A percentile compares a stretch with the other conserved stretches of the same genome.
Evolutionary conservation across 2,329 filamentous ascomycete genomes (phyloP).

Genomic region (Falciphora oryzae): DNA sequence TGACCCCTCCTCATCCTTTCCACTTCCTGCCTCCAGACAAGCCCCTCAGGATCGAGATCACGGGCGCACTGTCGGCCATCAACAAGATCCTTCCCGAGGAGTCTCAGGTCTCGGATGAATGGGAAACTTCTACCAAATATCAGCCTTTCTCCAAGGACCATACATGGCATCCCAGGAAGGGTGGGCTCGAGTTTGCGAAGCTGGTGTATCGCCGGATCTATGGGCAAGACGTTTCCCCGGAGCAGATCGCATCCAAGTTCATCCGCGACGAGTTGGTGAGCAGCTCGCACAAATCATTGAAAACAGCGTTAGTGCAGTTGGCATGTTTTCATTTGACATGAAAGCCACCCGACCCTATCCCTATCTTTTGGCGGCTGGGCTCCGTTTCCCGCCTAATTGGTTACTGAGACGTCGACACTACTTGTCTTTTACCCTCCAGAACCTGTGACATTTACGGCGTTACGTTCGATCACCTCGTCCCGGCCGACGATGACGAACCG

Average conservation of each 20-base stretch:
- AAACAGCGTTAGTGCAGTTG: too few species aligned
- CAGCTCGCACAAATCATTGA: too few species aligned
- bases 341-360: too few species aligned
- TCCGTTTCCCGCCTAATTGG: too few species aligned
- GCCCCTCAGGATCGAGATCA: constrained; percentile 19
- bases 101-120: background rate
- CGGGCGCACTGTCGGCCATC: constrained; percentile 17
- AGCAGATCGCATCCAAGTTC: background rate
- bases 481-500: constrained; percentile 27
- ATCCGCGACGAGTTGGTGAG: constrained; percentile 11
- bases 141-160: too few species aligned
- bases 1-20: constrained; percentile 12
- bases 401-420: too few species aligned
- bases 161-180: constrained; percentile 15
- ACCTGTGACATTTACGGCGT: constrained; percentile 33
- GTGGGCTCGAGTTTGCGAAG: constrained; percentile 16
- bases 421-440: background rate
- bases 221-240: constrained; percentile 6
- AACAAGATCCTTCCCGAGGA: constrained; percentile 10
- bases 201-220: constrained; percentile 17
- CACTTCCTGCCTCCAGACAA: constrained; percentile 15
- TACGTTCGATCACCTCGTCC: constrained; percentile 35
- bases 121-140: background rate
- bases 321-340: too few species aligned
- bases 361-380: too few species aligned